These are phyloP conservation scores for Marasmius fiardii DNA, from an alignment of 1,284 basidiomycete species.

Conservation along the genomic window DNA sequence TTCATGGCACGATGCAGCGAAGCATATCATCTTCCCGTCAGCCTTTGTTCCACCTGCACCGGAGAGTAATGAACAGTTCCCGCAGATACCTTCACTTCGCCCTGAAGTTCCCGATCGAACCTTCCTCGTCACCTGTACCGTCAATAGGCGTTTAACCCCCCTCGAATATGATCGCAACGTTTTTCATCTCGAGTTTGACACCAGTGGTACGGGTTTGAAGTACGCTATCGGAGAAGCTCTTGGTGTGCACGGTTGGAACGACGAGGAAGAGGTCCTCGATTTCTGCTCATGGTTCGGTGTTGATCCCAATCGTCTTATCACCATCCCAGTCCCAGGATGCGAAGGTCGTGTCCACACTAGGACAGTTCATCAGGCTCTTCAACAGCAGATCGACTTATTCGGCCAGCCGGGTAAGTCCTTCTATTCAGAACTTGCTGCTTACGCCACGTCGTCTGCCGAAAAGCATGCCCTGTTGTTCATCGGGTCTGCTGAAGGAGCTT, in stretches of 20 bases:
- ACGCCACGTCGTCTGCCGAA: conserved; percentile 74
- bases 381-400: conserved; percentile 96
- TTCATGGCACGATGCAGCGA: conserved; percentile 87
- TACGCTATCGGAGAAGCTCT: conserved; percentile 97
- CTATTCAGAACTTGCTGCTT: conserved; percentile 83
- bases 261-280: conserved; percentile 81
- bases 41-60: conserved; percentile 59
- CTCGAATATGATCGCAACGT: conserved; percentile 97
- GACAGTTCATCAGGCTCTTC: conserved; percentile 93
- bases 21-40: conserved; percentile 85
- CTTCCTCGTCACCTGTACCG: conserved; percentile 89
- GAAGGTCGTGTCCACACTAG: conserved; percentile 77
- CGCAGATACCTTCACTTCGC: conserved; percentile 67
- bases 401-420: conserved; percentile 96
- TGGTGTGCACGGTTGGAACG: conserved; percentile 98
- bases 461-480: conserved; percentile 89
- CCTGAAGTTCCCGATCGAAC: conserved; percentile 91
- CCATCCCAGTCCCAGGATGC: conserved; percentile 67
- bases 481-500: conserved; percentile 85
- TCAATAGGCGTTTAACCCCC: conserved; percentile 94
- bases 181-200: conserved; percentile 98
- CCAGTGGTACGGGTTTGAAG: conserved; percentile 87
- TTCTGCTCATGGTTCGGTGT: conserved; percentile 94
- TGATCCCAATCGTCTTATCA: conserved; percentile 79
- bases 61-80: conserved; percentile 40